Evolutionary conservation across 768 basidiomycete species (phyloP).

Genomic region (Pisolithus albus): DNA sequence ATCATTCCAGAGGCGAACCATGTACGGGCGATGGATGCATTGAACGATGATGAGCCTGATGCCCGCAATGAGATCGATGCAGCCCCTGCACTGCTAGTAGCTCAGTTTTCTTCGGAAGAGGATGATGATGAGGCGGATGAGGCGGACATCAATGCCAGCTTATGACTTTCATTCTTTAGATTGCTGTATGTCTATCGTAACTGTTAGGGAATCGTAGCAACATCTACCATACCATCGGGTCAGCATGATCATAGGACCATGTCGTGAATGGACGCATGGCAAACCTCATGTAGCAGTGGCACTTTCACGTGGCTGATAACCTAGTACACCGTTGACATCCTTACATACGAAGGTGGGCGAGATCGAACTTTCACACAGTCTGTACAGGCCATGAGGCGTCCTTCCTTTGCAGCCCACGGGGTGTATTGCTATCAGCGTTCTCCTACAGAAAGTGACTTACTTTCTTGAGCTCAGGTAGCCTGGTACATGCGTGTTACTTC

Average conservation of each 20-base stretch:
- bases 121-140: neutral
- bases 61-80: neutral
- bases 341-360: too few relatives aligned
- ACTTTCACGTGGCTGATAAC: too few relatives aligned
- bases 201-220: too few relatives aligned
- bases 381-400: too few relatives aligned
- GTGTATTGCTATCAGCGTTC: neutral
- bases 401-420: neutral
- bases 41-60: neutral
- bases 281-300: too few relatives aligned
- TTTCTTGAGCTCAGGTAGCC: neutral
- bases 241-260: too few relatives aligned
- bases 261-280: too few relatives aligned
- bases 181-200: too few relatives aligned
- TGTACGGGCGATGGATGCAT: neutral
- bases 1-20: neutral
- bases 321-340: too few relatives aligned
- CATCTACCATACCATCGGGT: too few relatives aligned
- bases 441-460: neutral
- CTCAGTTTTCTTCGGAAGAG: neutral
- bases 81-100: neutral
- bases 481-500: neutral
- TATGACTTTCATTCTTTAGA: too few relatives aligned
- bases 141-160: neutral
- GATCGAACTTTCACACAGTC: too few relatives aligned